A percentile compares a stretch with the other conserved stretches of the same genome.
Conservation (phyloP, 805 yeast genomes). For the Yarrowia sp. region DNA sequence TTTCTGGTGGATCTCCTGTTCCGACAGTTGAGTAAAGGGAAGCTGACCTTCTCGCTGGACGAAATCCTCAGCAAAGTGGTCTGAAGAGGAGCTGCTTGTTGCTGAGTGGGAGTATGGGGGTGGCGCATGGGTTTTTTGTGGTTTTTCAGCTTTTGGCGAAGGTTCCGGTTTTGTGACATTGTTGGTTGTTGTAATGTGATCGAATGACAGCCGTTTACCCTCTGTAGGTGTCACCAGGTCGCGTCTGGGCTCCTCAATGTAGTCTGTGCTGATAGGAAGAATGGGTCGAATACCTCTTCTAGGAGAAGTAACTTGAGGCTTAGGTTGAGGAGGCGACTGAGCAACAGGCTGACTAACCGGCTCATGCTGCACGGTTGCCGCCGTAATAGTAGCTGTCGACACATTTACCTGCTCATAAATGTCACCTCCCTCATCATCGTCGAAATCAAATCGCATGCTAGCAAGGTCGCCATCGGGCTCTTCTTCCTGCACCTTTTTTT, state of each 20-base stretch:
- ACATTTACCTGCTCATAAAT: conserved; percentile 4
- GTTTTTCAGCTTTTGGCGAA: no score
- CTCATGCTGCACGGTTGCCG: no score
- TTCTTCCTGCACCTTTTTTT: conserved; percentile 11
- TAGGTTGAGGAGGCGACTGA: no score
- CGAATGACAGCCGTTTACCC: not conserved
- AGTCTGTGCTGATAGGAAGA: conserved; percentile 6
- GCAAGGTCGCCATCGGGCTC: conserved; percentile 24
- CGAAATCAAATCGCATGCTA: conserved; percentile 17
- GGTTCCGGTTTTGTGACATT: no score
- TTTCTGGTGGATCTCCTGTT: conserved; percentile 5
- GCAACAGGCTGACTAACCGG: not conserved
- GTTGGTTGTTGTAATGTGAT: not conserved
- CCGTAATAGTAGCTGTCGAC: not conserved
- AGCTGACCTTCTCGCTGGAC: conserved; percentile 13
- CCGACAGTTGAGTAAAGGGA: conserved; percentile 20
- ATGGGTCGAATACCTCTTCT: conserved; percentile 7
- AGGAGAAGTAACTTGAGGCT: not conserved
- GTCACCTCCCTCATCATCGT: not conserved
- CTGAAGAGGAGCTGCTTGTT: not conserved
- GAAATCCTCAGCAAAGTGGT: conserved; percentile 17
- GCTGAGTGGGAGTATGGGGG: not conserved
- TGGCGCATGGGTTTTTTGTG: no score
- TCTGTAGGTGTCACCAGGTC: not conserved
- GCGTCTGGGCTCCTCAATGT: not conserved